phyloP scores from a whole-genome alignment of 768 basidiomycete genomes.

The Saitozyma sp. region DNA sequence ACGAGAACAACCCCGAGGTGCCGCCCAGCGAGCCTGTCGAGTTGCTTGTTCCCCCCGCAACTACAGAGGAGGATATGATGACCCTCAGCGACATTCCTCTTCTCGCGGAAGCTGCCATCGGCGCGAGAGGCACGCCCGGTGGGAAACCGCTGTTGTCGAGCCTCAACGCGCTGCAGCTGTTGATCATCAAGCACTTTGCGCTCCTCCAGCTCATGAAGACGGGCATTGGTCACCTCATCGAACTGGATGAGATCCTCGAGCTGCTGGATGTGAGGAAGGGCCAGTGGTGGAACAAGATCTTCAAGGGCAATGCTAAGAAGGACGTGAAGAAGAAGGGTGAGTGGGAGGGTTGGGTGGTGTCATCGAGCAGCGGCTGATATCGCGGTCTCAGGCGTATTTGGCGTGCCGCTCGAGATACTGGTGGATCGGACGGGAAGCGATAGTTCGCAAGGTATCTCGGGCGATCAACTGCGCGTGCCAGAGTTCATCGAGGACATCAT shows the following conservation, averaged over 20 bases:
- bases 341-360: slow-evolving; percentile 28
- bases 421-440: slow-evolving; percentile 96
- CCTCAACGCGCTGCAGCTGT: slow-evolving; percentile 76
- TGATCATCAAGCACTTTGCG: slow-evolving; percentile 89
- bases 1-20: slow-evolving; percentile 59
- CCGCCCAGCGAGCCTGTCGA: slow-evolving; percentile 52
- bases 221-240: slow-evolving; percentile 64
- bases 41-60: slow-evolving; percentile 16
- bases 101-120: slow-evolving; percentile 74
- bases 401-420: slow-evolving; percentile 85
- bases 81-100: slow-evolving; percentile 94
- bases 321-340: slow-evolving; percentile 66
- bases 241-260: slow-evolving; percentile 90
- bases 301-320: slow-evolving; percentile 86
- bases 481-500: slow-evolving; percentile 98
- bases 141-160: slow-evolving; percentile 73
- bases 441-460: slow-evolving; percentile 81
- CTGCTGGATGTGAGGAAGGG: slow-evolving; percentile 88
- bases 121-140: neutral
- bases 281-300: slow-evolving; percentile 93
- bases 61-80: slow-evolving; percentile 70
- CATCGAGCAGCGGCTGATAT: slow-evolving; percentile 4
- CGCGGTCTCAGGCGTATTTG: slow-evolving; percentile 72
- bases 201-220: slow-evolving; percentile 76
- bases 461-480: slow-evolving; percentile 80